Percentiles rank a stretch among this genome's conserved stretches.
Conservation (phyloP, 106 monocot species). For the Platanthera guangdongensis region DNA sequence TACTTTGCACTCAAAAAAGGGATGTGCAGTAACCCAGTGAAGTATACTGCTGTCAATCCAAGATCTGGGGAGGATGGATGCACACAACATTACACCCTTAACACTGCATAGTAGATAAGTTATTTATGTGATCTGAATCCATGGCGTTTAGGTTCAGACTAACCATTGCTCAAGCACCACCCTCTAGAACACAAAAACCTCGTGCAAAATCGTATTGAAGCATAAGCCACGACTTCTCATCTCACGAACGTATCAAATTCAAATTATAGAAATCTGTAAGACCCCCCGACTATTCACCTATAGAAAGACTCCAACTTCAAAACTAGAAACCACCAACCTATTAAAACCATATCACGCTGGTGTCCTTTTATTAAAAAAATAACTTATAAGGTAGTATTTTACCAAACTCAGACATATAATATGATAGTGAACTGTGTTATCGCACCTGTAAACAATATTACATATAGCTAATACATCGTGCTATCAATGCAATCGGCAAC, state of each 20-base stretch:
- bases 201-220: too few relatives aligned
- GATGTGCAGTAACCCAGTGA: background rate
- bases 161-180: background rate
- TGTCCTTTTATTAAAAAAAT: too few relatives aligned
- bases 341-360: background rate
- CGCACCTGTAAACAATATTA: background rate
- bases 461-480: background rate
- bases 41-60: background rate
- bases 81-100: background rate
- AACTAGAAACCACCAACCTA: background rate
- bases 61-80: background rate
- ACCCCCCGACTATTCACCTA: background rate
- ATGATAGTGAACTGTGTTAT: background rate
- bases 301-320: background rate
- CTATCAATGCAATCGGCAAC: background rate
- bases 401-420: background rate
- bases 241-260: too few relatives aligned
- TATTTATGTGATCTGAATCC: background rate
- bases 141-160: background rate
- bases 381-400: background rate
- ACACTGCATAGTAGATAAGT: background rate
- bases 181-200: background rate
- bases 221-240: too few relatives aligned
- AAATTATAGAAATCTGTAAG: background rate
- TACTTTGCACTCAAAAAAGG: background rate